Conservation (phyloP, 495 filamentous ascomycete genomes). For the Saxispiralis lemnorum region DNA sequence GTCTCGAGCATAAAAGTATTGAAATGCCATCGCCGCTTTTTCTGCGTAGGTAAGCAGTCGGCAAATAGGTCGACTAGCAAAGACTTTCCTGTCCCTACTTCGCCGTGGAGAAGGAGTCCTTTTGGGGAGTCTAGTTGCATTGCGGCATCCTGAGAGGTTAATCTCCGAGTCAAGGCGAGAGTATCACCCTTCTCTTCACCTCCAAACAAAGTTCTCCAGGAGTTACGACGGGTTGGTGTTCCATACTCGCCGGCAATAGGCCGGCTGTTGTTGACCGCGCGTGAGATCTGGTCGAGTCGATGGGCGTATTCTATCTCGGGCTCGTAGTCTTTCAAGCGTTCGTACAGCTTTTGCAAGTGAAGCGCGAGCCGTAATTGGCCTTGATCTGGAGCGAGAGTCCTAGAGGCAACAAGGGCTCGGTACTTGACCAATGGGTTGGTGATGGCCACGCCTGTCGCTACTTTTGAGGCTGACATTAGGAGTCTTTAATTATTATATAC, state of each 20-base stretch:
- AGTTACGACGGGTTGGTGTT: slow-evolving; percentile 2
- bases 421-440: slow-evolving; percentile 59
- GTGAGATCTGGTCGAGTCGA: slow-evolving; percentile 34
- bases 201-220: slow-evolving; percentile 23
- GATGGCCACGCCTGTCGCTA: slow-evolving; percentile 33
- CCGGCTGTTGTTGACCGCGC: slow-evolving; percentile 19
- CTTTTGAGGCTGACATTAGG: neutral
- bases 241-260: neutral
- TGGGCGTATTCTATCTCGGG: slow-evolving; percentile 43
- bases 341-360: slow-evolving; percentile 51
- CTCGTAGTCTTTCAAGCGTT: slow-evolving; percentile 48
- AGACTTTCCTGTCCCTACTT: slow-evolving; percentile 54
- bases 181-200: slow-evolving; percentile 28
- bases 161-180: slow-evolving; percentile 39
- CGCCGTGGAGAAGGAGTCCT: slow-evolving; percentile 50
- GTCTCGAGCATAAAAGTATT: slow-evolving; percentile 60
- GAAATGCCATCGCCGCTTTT: slow-evolving; percentile 56
- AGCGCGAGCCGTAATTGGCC: slow-evolving; percentile 50
- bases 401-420: slow-evolving; percentile 40
- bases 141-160: slow-evolving; percentile 47
- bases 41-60: slow-evolving; percentile 44
- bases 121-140: slow-evolving; percentile 42
- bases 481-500: too few species aligned
- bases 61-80: slow-evolving; percentile 56
- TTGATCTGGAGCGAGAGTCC: slow-evolving; percentile 40